These are phyloP conservation scores for Rhodotorula kratochvilovae DNA, from an alignment of 768 basidiomycete species.

Conservation along the genomic window DNA sequence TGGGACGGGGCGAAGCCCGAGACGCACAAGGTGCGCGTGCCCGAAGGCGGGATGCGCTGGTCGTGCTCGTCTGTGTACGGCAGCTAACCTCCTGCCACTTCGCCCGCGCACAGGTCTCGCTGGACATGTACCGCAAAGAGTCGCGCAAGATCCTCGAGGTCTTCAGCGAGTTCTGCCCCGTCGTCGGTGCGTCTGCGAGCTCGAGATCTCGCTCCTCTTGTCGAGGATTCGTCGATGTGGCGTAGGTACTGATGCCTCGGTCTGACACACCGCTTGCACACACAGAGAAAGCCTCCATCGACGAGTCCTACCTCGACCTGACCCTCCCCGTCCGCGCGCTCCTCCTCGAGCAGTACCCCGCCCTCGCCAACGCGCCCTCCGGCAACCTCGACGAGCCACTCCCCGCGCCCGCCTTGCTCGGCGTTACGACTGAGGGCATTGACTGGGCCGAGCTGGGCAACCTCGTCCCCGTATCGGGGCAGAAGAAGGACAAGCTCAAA, in stretches of 20 bases:
- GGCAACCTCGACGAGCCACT: conserved; percentile 64
- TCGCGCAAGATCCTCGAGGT: conserved; percentile 76
- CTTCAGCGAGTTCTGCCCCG: conserved; percentile 66
- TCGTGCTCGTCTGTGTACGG: too few relatives aligned
- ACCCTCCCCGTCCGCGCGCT: conserved; percentile 71
- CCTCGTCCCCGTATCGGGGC: conserved; percentile 54
- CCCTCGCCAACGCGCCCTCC: conserved; percentile 53
- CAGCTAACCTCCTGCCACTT: background rate
- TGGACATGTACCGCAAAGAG: conserved; percentile 89
- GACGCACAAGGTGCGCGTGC: conserved; percentile 77
- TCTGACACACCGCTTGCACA: background rate
- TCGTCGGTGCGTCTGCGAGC: conserved; percentile 33
- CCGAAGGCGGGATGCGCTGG: too few relatives aligned
- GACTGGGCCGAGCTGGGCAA: conserved; percentile 61
- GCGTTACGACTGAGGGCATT: conserved; percentile 45
- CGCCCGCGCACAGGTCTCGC: conserved; percentile 61
- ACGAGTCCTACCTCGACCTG: conserved; percentile 93
- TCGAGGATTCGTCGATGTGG: too few relatives aligned
- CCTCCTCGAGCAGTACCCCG: conserved; percentile 68
- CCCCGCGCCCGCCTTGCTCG: conserved; percentile 60
- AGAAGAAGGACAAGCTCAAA: conserved; percentile 30
- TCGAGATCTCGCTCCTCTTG: too few relatives aligned
- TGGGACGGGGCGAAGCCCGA: conserved; percentile 81
- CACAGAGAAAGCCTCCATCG: conserved; percentile 92
- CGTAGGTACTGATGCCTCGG: too few relatives aligned